Base-by-base conservation (phyloP, 805 yeast genomes). In the Lipomyces mesembrius region DNA sequence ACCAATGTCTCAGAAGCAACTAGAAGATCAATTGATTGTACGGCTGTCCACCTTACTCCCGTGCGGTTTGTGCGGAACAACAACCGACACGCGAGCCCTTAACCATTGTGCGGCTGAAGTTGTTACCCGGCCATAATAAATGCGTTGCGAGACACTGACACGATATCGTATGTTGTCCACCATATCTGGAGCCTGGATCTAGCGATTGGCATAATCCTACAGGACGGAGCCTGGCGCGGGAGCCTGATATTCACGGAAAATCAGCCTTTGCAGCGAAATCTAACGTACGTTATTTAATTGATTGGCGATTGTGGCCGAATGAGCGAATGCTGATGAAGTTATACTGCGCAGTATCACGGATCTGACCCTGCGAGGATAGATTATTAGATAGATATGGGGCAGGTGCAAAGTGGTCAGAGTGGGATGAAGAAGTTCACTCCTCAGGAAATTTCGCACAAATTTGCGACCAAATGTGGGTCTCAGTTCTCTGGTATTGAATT, bases 401-500 rank as follows among this genome's bases (percentile, higher is more conserved):
- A 68, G 22, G 29, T 67, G n/a, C 71, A 61, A 22, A 68, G 70
- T 52, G 34, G 49, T 43, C 65, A 66, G 11, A 22, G 55, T n/a
- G 57, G n/a, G 32, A 55, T 55, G 25, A n/a, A 61, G 32, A 61
- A 46, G 37, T 57, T 70, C 51, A 64, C 73, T 11, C 66, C 73
- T 11, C 73, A 69, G 52, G 76, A 76, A 62, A 71, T 77, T 2
- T 63, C 76, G 2, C 43, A 64, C 6, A 62, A 73, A 32, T 79
- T 80, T 64, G 74, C 77, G 8, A 74, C 71, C 54, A 70, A 74
- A n/a, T 79, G 81, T 61, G 77, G 76, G 0, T 70, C 72, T 29
- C 76, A 73, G 43, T 75, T 77, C 52, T 65, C 75, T 29, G 78
- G 80, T 1, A 77, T 80, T 39, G 83, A 80, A 67, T 68, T 79